A percentile compares a stretch with the other conserved stretches of the same genome.
These are phyloP conservation scores for Fusarium albosuccineum DNA, from an alignment of 2,329 filamentous ascomycete genomes.

Conservation along the genomic window DNA sequence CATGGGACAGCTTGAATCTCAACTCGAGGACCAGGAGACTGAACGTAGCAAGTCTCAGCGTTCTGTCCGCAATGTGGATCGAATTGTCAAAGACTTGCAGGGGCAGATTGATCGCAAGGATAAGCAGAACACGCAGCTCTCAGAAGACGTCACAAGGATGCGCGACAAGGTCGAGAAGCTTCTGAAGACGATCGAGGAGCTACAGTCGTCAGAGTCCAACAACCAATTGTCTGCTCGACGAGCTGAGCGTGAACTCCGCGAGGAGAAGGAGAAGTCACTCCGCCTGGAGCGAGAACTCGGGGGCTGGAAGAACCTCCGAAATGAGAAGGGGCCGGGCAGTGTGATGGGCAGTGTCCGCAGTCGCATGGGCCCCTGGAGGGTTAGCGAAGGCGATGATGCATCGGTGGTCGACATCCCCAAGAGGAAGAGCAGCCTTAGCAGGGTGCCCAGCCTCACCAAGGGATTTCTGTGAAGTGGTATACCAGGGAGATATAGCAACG, in stretches of 20 bases:
- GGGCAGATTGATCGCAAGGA: conserved; percentile 93
- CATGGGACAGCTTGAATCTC: conserved; percentile 79
- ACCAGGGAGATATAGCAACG: conserved; percentile 1
- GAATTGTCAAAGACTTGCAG: conserved; percentile 92
- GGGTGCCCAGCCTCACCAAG: conserved; percentile 78
- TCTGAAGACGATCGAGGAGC: conserved; percentile 90
- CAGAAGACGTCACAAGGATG: conserved; percentile 85
- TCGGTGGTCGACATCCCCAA: conserved; percentile 67
- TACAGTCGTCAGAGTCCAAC: conserved; percentile 87
- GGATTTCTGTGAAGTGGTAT: conserved; percentile 72
- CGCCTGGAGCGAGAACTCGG: conserved; percentile 91
- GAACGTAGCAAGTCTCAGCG: conserved; percentile 85
- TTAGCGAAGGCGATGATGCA: conserved; percentile 56
- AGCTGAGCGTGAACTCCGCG: conserved; percentile 88
- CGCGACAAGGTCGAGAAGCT: conserved; percentile 93
- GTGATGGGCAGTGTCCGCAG: conserved; percentile 61
- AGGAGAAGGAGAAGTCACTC: conserved; percentile 85
- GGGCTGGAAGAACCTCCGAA: conserved; percentile 81
- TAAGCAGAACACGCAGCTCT: conserved; percentile 83
- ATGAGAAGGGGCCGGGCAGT: conserved; percentile 68
- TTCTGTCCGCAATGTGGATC: conserved; percentile 91
- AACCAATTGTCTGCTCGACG: conserved; percentile 85
- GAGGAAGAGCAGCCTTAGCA: conserved; percentile 74
- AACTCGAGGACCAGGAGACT: conserved; percentile 85
- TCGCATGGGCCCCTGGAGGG: conserved; percentile 51